Percentiles rank a stretch among this genome's conserved stretches.
phyloP scores from a whole-genome alignment of 306 rosid species.

The Dalbergia oliveri region DNA sequence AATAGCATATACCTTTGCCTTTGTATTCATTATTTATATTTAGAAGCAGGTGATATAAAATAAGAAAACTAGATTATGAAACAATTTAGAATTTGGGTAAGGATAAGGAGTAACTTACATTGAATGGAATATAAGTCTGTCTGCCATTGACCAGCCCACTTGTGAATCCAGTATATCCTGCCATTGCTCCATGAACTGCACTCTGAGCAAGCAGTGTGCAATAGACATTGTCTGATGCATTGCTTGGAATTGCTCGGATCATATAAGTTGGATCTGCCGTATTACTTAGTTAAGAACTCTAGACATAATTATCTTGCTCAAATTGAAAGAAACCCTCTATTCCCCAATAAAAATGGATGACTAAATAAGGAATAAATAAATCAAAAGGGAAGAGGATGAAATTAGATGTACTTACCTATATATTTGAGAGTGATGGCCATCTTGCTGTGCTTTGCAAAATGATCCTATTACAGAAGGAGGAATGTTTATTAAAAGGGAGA shows the following conservation, averaged over 20 bases:
- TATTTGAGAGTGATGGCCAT: conserved; percentile 73
- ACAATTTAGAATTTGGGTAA: conserved; percentile 3
- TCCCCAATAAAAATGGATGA: conserved; percentile 7
- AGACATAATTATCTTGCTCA: conserved; percentile 15
- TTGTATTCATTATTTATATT: background rate
- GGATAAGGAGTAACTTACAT: conserved; percentile 54
- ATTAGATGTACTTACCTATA: conserved; percentile 67
- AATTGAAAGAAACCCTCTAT: background rate
- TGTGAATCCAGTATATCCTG: conserved; percentile 87
- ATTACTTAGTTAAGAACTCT: conserved; percentile 34
- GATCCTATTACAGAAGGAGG: conserved; percentile 56
- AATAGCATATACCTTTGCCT: conserved; percentile 14
- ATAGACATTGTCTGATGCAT: conserved; percentile 90
- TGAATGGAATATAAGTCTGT: conserved; percentile 84
- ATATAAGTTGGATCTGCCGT: conserved; percentile 91
- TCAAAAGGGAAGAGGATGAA: conserved; percentile 30
- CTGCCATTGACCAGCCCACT: conserved; percentile 86
- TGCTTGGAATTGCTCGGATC: conserved; percentile 92
- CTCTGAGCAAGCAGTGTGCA: conserved; percentile 94
- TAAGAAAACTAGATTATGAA: conserved; percentile 7
- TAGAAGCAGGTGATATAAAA: background rate
- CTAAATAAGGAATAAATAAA: conserved; percentile 18
- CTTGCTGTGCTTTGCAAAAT: conserved; percentile 64
- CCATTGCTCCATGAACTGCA: conserved; percentile 96
- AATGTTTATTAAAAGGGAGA: conserved; percentile 27